Evolutionary conservation across 2,329 filamentous ascomycete genomes (phyloP).

Genomic region (Penicillium sp.): DNA sequence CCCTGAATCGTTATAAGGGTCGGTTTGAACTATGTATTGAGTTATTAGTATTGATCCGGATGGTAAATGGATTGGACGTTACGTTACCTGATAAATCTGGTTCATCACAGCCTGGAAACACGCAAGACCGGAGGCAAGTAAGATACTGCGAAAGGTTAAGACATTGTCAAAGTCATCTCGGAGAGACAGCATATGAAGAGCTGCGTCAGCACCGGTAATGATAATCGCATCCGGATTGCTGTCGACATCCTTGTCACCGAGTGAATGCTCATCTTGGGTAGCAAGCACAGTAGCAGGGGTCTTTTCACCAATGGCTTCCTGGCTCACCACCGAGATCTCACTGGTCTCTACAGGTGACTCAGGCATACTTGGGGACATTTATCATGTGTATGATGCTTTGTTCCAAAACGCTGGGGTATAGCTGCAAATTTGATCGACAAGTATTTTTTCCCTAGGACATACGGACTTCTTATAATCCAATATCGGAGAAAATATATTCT

Average conservation of each 20-base stretch:
- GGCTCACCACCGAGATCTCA: neutral
- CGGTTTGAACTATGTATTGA: constrained; percentile 50
- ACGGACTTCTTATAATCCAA: neutral
- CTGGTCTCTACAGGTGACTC: neutral
- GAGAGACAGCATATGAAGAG: constrained; percentile 49
- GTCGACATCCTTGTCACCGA: neutral
- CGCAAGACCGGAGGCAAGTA: constrained; percentile 51
- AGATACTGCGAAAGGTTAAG: constrained; percentile 54
- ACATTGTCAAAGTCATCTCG: constrained; percentile 54
- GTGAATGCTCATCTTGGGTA: neutral
- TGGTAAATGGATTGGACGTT: constrained; percentile 13
- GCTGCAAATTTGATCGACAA: neutral
- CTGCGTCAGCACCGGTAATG: constrained; percentile 52
- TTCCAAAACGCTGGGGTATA: neutral
- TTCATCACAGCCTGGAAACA: constrained; percentile 56
- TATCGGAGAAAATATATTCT: neutral
- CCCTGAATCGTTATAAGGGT: constrained; percentile 50
- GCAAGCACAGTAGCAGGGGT: neutral
- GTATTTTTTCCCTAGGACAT: neutral
- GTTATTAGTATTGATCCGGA: constrained; percentile 4
- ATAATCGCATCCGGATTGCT: constrained; percentile 44
- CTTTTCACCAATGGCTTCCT: neutral
- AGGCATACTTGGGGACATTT: neutral
- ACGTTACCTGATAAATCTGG: constrained; percentile 56
- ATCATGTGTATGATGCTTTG: neutral